Percentiles rank a stretch among this genome's conserved stretches.
These are phyloP conservation scores for Smittium culicis DNA, from an alignment of 371 early-diverging fungal genomes.

Conservation along the genomic window DNA sequence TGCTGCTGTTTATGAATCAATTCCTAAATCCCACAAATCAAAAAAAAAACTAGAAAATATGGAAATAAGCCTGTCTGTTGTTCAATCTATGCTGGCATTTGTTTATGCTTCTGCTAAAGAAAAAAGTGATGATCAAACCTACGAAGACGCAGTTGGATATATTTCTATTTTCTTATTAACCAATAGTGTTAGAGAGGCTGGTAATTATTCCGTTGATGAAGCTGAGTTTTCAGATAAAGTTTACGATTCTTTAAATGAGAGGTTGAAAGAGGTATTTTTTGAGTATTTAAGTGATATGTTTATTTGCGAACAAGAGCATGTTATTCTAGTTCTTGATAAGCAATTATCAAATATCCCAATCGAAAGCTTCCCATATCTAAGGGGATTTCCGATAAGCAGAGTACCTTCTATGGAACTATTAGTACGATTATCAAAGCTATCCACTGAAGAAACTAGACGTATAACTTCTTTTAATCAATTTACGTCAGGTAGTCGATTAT, in stretches of 20 bases:
- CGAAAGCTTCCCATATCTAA: background rate
- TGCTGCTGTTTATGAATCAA: background rate
- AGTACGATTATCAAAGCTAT: background rate
- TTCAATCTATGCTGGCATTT: background rate
- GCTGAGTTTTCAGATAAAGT: background rate
- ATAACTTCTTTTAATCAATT: background rate
- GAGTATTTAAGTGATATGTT: background rate
- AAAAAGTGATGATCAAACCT: background rate
- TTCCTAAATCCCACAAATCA: background rate
- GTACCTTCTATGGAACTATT: background rate
- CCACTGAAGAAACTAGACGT: background rate
- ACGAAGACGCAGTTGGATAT: background rate
- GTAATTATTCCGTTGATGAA: background rate
- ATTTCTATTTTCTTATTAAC: background rate
- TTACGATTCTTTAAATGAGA: background rate
- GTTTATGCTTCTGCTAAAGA: no score
- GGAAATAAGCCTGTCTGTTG: background rate
- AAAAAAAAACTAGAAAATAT: background rate
- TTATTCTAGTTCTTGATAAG: background rate
- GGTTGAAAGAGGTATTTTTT: background rate
- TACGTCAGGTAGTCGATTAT: background rate
- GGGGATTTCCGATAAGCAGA: background rate
- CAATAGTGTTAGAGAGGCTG: background rate
- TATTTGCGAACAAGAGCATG: background rate
- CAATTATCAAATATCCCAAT: background rate